Evolutionary conservation across 352 stramenopile species (phyloP), one percentile per base, ranked within the genome.

Genomic region (Phytophthora sp.): DNA sequence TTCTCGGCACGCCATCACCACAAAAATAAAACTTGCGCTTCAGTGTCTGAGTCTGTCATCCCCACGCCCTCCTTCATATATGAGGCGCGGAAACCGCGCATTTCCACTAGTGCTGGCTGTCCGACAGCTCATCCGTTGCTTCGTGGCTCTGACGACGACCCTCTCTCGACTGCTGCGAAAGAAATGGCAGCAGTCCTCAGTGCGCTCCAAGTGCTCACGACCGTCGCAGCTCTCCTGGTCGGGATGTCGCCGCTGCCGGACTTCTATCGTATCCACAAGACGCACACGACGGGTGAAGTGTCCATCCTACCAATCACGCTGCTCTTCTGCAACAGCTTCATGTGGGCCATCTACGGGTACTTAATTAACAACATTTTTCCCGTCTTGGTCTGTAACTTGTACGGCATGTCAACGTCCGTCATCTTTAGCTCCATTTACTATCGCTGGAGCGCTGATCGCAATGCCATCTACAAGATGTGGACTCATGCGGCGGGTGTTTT

Each of bases 341-440:
- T 79, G 41, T 74, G 62, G 67, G 70, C 69, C 13, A 69, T 87
- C 45, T 84, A 79, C 29, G 74, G 76, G 24, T 83, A 69, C 44
- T 49, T 71, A 26, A 70, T 57, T 0, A 51, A 76, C 50, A 74
- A 76, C 52, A 65, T 75, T 27, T 68, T 77, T 20, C 72, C 72
- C 13, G 58, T 79, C 4, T 42, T 76, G 33, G 61, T 66, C 21
- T 73, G 64, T 47, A 70, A 72, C 31, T 11, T 65, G 35, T 79
- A 73, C 42, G 66, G 61, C n/a, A 67, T 63, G 38, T 16, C 50
- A 12, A 73, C 71, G 0, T 66, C 60, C 38, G 36, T 71, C 52
- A 24, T 58, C 52, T 78, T 73, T 62, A 70, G 65, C 30, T 56
- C 20, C 33, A 72, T 78, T 46, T 78, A 55, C 60, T 69, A 75